Base-by-base conservation (phyloP, 192 early-diverging fungal genomes). In the Backusella sp. region DNA sequence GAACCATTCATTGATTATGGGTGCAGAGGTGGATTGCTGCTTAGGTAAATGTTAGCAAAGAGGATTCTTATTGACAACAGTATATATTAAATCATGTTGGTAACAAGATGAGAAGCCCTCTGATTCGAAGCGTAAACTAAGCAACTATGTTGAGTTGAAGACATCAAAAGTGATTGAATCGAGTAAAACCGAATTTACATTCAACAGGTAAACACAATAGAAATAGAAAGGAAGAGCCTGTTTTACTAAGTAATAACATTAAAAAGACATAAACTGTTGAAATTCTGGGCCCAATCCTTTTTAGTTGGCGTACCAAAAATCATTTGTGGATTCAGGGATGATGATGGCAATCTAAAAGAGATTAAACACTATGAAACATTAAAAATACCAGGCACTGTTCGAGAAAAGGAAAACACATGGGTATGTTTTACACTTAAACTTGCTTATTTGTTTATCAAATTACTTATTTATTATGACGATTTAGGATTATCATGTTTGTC, bases 221-320 rank as follows among this genome's bases (percentile, higher is more conserved):
- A 62, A 52, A 37, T 26, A 62, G 36, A 42, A 69, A 14, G 19
- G 6, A 39, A 0, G 1, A 39, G 9, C 21, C 1, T 2, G 5
- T 39, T 53, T 37, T 56, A 30, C 32, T 26, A 28, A 62, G 49
- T 67, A 12, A 59, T 15, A 49, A 53, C 35, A 14, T 70, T 9
- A 6, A 19, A 39, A 73, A 92, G 91, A 34, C 82, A 86, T 84
- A 99, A 99, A 81, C 83, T 99, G 68, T 75, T 98, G 0, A 94
- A 94, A 73, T 93, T 94, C 74, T 99, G 95, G 92, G 94, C 95
- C 4, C 97, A 99, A 81, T 97, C 94, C 23, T 98, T 94, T 83
- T 83, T 99, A 2, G 90, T 94, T 11, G 97, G 96, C 6, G 91
- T 96, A 19, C 94, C 93, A 6, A 83, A 75, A 2, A 86, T 99